Evolutionary conservation across 192 early-diverging fungal genomes (phyloP), one percentile per base, ranked within the genome.

Genomic region (Rhizoclosmatium sp.): DNA sequence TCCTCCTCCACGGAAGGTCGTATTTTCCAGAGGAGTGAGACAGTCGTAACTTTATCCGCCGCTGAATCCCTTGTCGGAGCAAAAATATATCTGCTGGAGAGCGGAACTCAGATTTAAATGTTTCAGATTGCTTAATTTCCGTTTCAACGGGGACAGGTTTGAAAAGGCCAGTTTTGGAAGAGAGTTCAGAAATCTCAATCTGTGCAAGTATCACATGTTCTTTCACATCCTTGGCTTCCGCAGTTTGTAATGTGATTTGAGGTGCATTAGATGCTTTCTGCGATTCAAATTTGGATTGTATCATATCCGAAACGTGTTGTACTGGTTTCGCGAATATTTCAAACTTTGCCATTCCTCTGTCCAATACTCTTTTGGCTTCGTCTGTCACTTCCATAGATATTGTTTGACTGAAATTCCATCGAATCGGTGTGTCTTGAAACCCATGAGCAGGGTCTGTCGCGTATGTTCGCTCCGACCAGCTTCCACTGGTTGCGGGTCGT

Each of bases 401-500:
- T 7, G 79, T 81, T 64, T 86, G 82, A 23, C 62, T 69, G 47
- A 85, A 92, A 31, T 92, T 82, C 62, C 91, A 89, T 47, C 79
- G 82, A 40, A 91, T 81, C 42, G 85, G 59, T 5, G 64, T 61
- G 48, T 85, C 81, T 19, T 78, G 91, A 74, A 93, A 92, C 49
- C 84, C 88, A 44, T 82, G 81, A 9, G 73, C 81, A 21, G 87
- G 85, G 42, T 92, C 89, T 0, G 93, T 93, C 3, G 89, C 81
- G 82, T 82, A 94, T 3, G 91, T 47, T 14, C 76, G 71, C 42
- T 83, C 77, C 51, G 41, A 41, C n/a, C n/a, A 45, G 46, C 45
- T n/a, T 12, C 19, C n/a, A 64, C 23, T 10, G 3, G 21, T 45
- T 60, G 56, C 73, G 31, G 54, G 10, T 41, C 48, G 19, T 9